Conservation (phyloP, 2,329 filamentous ascomycete species). For the Fusarium sp. region DNA sequence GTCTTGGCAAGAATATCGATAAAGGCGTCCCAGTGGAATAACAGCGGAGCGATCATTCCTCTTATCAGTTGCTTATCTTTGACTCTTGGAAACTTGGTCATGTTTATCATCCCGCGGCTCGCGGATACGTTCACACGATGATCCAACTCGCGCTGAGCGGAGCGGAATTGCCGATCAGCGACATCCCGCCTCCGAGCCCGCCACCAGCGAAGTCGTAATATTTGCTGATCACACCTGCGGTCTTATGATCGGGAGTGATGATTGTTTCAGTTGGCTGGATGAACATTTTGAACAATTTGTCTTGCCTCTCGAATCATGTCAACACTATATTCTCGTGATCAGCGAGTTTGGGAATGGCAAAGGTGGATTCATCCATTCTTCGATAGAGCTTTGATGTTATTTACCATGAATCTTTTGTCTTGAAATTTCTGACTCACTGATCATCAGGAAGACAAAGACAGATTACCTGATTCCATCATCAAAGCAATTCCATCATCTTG, state of each 20-base stretch:
- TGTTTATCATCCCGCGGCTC: neutral
- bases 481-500: neutral
- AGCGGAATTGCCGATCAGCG: neutral
- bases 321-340: neutral
- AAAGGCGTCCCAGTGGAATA: neutral
- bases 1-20: neutral
- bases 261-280: too few relatives aligned
- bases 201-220: accelerated
- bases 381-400: neutral
- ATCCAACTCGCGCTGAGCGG: neutral
- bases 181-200: neutral
- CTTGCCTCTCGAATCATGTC: too few relatives aligned
- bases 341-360: neutral
- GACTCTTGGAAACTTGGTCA: neutral
- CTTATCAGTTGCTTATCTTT: neutral
- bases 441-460: neutral
- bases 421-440: neutral
- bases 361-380: neutral
- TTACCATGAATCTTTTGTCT: neutral
- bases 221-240: neutral
- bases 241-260: neutral
- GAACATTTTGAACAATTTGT: neutral
- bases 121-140: neutral
- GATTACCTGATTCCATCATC: neutral
- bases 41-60: neutral